Percentiles rank a stretch among this genome's conserved stretches.
phyloP scores from a whole-genome alignment of 1,139 yeast species.

The Candida sp. region DNA sequence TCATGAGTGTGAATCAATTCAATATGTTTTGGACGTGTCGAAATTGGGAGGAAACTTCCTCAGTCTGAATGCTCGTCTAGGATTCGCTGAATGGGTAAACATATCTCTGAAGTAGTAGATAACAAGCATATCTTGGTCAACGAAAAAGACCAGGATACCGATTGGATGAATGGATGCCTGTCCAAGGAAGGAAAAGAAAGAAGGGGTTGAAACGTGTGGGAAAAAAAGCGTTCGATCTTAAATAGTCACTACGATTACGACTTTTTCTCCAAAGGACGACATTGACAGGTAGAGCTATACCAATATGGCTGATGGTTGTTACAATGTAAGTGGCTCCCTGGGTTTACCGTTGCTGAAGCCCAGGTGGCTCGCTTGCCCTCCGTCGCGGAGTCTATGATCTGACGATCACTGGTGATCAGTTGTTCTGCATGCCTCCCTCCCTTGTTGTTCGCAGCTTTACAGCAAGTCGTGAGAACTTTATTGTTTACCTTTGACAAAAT shows the following conservation, averaged over 20 bases:
- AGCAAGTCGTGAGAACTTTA: not conserved
- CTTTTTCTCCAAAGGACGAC: no score
- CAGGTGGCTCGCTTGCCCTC: no score
- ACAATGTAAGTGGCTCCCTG: no score
- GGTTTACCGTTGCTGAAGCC: no score
- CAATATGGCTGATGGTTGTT: no score
- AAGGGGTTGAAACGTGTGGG: not conserved
- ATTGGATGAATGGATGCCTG: slow-evolving; percentile 11
- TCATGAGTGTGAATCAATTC: not conserved
- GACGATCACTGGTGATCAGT: no score
- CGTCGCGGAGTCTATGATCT: no score
- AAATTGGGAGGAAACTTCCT: not conserved
- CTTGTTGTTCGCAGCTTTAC: not conserved
- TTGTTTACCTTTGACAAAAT: no score
- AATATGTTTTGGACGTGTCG: slow-evolving; percentile 9
- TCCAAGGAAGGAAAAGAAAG: not conserved
- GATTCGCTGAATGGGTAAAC: not conserved
- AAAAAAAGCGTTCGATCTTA: not conserved
- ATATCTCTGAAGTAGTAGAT: not conserved
- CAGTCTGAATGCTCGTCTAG: not conserved
- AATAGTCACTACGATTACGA: not conserved
- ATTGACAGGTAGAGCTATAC: no score
- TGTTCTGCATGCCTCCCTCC: no score
- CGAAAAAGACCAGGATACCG: slow-evolving; percentile 5
- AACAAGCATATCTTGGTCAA: not conserved